Evolutionary conservation across 2,329 filamentous ascomycete species (phyloP).

Genomic region (Sarocladiaceae sp.): DNA sequence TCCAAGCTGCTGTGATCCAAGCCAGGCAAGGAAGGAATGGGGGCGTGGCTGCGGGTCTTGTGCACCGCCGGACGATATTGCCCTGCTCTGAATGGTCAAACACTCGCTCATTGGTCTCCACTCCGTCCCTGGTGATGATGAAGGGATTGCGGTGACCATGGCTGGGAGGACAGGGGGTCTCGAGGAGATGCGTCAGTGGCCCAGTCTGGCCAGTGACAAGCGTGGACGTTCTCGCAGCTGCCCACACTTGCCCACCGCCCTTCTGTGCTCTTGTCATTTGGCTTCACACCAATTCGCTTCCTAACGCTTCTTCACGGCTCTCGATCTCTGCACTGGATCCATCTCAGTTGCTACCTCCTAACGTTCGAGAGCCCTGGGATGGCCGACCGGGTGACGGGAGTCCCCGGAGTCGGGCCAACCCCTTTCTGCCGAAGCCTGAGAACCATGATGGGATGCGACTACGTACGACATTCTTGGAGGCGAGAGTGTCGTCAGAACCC

Average conservation of each 20-base stretch:
- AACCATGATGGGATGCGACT: too few species aligned
- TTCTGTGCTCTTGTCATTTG: background rate
- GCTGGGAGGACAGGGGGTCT: background rate
- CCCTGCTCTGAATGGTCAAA: background rate
- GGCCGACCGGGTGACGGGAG: background rate
- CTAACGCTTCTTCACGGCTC: slow-evolving; percentile 2
- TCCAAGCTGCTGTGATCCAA: background rate
- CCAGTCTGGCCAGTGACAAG: slow-evolving; percentile 1
- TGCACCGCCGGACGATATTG: slow-evolving; percentile 1
- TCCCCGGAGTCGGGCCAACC: background rate
- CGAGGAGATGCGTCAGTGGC: slow-evolving; percentile 5
- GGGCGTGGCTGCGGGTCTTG: background rate
- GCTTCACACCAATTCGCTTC: slow-evolving; percentile 4
- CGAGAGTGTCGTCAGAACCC: background rate
- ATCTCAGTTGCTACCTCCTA: background rate
- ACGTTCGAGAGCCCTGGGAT: background rate
- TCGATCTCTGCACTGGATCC: background rate
- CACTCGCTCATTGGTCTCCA: background rate
- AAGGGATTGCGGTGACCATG: slow-evolving; percentile 3
- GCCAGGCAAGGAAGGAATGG: background rate
- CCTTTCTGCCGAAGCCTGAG: background rate
- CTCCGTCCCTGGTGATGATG: slow-evolving; percentile 7
- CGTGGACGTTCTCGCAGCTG: background rate
- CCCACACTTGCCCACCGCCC: slow-evolving; percentile 4
- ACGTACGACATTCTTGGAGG: too few species aligned